Percentiles rank a stretch among this genome's conserved stretches.
phyloP scores from a whole-genome alignment of 176 grass and related monocot species.

The Eleusine coracana region DNA sequence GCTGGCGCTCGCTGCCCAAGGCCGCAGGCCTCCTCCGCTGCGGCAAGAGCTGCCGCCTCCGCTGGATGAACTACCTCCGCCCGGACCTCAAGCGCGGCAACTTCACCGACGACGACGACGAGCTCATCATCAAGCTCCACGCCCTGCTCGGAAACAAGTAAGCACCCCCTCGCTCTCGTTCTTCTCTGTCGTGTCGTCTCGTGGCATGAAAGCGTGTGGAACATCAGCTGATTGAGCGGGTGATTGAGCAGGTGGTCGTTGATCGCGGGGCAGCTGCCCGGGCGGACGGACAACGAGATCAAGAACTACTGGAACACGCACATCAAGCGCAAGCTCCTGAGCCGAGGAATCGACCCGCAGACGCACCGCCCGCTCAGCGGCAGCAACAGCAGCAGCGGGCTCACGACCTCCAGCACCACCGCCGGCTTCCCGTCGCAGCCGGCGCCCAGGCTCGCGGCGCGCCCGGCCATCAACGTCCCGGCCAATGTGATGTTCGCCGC shows the following conservation, averaged over 20 bases:
- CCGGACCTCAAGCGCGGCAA: conserved; percentile 91
- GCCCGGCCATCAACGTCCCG: not conserved
- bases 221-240: not conserved
- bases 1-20: conserved; percentile 89
- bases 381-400: conserved; percentile 8
- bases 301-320: conserved; percentile 99
- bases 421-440: conserved; percentile 2
- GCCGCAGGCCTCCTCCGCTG: conserved; percentile 79
- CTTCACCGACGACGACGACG: conserved; percentile 82
- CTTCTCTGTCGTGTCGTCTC: not conserved
- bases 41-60: conserved; percentile 92
- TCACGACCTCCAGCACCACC: conserved; percentile 35
- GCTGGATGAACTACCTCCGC: conserved; percentile 96
- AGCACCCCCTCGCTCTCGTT: not conserved
- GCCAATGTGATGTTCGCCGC: conserved; percentile 32
- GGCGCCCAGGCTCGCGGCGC: not conserved
- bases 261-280: conserved; percentile 78
- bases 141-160: conserved; percentile 88
- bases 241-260: conserved; percentile 67
- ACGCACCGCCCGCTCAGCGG: conserved; percentile 65
- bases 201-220: not conserved
- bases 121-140: conserved; percentile 91
- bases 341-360: conserved; percentile 82
- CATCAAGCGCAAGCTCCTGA: conserved; percentile 86
- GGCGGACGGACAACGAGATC: conserved; percentile 92